Evolutionary conservation across 257 asterid species (phyloP).

Genomic region (Scutellaria minor): DNA sequence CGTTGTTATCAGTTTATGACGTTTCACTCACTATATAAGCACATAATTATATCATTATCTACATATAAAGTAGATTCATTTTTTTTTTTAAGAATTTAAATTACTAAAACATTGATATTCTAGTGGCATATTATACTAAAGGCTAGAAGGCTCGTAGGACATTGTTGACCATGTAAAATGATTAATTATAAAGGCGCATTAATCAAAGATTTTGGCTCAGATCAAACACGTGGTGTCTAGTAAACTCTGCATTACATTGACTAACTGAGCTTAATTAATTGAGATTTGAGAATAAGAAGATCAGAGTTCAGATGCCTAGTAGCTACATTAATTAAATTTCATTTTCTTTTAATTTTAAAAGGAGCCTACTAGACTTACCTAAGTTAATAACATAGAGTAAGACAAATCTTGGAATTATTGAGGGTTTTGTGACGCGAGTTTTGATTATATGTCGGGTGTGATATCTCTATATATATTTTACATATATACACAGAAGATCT

Average conservation of each 20-base stretch:
- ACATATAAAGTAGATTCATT: no score
- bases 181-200: not conserved
- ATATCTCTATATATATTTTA: no score
- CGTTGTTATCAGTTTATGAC: no score
- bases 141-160: not conserved
- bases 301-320: no score
- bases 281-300: slow-evolving; percentile 4
- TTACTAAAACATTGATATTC: not conserved
- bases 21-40: no score
- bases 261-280: slow-evolving; percentile 8
- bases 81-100: no score
- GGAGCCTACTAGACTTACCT: not conserved
- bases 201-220: slow-evolving; percentile 18
- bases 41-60: no score
- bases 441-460: slow-evolving; percentile 17
- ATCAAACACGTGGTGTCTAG: slow-evolving; percentile 28
- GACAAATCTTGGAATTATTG: slow-evolving; percentile 28
- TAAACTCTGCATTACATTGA: slow-evolving; percentile 17
- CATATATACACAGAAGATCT: no score
- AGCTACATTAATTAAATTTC: no score
- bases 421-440: slow-evolving; percentile 1
- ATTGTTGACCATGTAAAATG: slow-evolving; percentile 27
- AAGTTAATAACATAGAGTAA: not conserved
- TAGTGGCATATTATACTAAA: not conserved
- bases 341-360: no score